Conservation (phyloP, 2,329 filamentous ascomycete species). For the Alternaria sp. region DNA sequence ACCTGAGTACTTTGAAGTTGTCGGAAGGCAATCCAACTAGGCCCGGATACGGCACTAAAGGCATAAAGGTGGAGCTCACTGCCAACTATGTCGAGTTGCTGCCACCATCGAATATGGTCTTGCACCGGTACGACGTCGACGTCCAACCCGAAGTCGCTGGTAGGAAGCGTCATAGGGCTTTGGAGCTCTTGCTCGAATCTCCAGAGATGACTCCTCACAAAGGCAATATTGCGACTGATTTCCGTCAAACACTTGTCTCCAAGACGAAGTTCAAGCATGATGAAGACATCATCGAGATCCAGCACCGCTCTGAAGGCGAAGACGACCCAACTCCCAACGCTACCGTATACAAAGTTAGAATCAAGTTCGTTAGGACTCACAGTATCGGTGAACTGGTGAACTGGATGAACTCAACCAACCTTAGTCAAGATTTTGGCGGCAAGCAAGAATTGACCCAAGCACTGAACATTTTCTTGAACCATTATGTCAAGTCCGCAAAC, state of each 20-base stretch:
- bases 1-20: constrained; percentile 14
- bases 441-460: no score
- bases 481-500: no score
- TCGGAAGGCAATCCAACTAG: constrained; percentile 19
- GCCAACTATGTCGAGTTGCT: constrained; percentile 33
- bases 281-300: constrained; percentile 21
- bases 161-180: no score
- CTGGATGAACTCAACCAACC: no score
- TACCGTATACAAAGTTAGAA: constrained; percentile 24
- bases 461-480: no score
- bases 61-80: constrained; percentile 22
- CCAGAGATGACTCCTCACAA: no score
- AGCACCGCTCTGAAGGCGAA: constrained; percentile 31
- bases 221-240: constrained; percentile 37
- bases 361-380: no score
- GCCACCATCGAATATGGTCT: constrained; percentile 18
- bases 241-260: no score
- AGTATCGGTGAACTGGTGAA: constrained; percentile 52
- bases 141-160: constrained; percentile 20
- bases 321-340: constrained; percentile 22
- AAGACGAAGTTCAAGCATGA: constrained; percentile 25
- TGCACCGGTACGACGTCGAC: constrained; percentile 24
- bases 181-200: no score
- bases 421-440: no score
- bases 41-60: constrained; percentile 27